A percentile compares a stretch with the other conserved stretches of the same genome.
phyloP scores from a whole-genome alignment of 345 rosid species.

The Brassica juncea region DNA sequence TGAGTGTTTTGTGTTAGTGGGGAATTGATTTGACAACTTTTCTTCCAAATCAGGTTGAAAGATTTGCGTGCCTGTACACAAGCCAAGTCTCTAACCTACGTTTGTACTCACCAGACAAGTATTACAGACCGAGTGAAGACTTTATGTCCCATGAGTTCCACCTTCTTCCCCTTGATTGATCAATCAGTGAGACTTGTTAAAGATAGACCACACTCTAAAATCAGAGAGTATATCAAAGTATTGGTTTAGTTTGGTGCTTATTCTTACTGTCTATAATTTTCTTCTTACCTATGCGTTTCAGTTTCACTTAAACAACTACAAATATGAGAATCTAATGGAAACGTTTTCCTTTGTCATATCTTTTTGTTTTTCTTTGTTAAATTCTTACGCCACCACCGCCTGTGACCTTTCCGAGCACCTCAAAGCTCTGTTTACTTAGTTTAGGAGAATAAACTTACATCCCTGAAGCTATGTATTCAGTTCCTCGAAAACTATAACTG shows the following conservation, averaged over 20 bases:
- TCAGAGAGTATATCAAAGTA: slow-evolving; percentile 4
- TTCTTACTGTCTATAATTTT: slow-evolving; percentile 31
- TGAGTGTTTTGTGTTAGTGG: neutral
- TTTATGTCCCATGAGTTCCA: slow-evolving; percentile 95
- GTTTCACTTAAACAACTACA: neutral
- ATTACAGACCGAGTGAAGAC: slow-evolving; percentile 95
- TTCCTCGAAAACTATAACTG: slow-evolving; percentile 41
- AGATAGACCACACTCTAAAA: neutral
- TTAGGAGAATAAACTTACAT: slow-evolving; percentile 45
- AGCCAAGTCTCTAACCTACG: slow-evolving; percentile 92
- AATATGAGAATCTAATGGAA: neutral
- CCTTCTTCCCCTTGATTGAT: slow-evolving; percentile 57
- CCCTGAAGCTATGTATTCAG: slow-evolving; percentile 44
- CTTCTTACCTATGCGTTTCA: neutral
- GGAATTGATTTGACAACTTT: neutral
- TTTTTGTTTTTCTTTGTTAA: neutral
- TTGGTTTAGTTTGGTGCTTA: slow-evolving; percentile 20
- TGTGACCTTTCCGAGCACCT: slow-evolving; percentile 34
- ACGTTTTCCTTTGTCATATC: neutral
- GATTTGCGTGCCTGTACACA: slow-evolving; percentile 96
- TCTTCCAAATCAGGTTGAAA: slow-evolving; percentile 73
- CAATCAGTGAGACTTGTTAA: neutral
- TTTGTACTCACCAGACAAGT: slow-evolving; percentile 91
- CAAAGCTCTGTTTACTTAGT: slow-evolving; percentile 22
- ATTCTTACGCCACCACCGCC: neutral